Percentiles rank a stretch among this genome's conserved stretches.
Evolutionary conservation across 257 asterid species (phyloP).

Genomic region (Plectranthus barbatus): DNA sequence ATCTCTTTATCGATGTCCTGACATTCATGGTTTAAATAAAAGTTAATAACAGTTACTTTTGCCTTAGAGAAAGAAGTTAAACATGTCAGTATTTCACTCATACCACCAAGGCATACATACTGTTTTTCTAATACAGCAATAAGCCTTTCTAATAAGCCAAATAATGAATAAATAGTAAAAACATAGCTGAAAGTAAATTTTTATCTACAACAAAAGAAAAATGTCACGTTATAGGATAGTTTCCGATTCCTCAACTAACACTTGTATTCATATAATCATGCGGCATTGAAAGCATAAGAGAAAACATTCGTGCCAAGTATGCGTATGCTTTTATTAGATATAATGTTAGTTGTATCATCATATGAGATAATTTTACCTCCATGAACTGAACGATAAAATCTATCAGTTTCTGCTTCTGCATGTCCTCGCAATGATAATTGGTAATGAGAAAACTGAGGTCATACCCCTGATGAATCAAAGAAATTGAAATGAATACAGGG

Average conservation of each 20-base stretch:
- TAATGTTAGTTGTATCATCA: not conserved
- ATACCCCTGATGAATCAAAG: conserved; percentile 74
- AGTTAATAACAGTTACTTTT: no score
- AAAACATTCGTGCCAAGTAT: not conserved
- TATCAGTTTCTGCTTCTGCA: conserved; percentile 92
- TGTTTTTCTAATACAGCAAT: no score
- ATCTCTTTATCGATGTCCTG: conserved; percentile 99
- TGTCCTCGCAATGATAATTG: conserved; percentile 92
- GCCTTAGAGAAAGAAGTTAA: not conserved
- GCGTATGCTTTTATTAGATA: not conserved
- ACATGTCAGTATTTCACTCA: no score
- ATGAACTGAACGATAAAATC: conserved; percentile 96
- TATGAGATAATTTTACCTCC: conserved; percentile 58
- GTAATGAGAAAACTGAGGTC: conserved; percentile 96
- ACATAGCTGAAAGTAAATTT: no score
- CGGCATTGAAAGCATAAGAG: not conserved
- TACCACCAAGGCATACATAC: no score
- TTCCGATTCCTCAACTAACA: not conserved
- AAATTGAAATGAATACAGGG: conserved; percentile 5
- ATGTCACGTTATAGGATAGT: not conserved
- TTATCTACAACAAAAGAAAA: not conserved
- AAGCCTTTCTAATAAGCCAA: not conserved
- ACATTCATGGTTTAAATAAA: not conserved
- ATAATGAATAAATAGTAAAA: not conserved
- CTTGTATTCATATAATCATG: not conserved